These are phyloP conservation scores for Diddensiella santjacobensis DNA, from an alignment of 805 yeast genomes.

Conservation along the genomic window DNA sequence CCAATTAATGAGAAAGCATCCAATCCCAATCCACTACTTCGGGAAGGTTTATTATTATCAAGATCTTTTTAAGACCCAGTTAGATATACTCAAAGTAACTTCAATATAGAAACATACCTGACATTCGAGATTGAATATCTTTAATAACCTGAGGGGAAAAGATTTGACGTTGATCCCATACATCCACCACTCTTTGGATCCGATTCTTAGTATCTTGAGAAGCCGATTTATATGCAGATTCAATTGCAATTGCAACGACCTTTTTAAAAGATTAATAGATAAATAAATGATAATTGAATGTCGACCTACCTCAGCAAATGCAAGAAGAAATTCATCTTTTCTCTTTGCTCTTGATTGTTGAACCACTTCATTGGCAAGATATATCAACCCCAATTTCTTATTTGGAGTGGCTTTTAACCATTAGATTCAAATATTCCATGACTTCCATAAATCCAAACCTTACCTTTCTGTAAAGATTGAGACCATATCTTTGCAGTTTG, in stretches of 20 bases:
- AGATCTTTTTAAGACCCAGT: too few relatives aligned
- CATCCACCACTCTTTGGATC: slow-evolving; percentile 53
- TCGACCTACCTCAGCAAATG: slow-evolving; percentile 45
- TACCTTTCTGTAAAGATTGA: slow-evolving; percentile 18
- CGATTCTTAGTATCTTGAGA: slow-evolving; percentile 46
- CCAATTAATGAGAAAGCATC: slow-evolving; percentile 5
- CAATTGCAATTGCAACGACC: slow-evolving; percentile 37
- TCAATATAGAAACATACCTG: slow-evolving; percentile 8
- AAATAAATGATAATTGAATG: background rate
- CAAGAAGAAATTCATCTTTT: slow-evolving; percentile 53
- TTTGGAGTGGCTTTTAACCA: background rate
- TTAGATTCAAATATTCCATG: too few relatives aligned
- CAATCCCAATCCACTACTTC: slow-evolving; percentile 7
- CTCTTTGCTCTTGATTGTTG: slow-evolving; percentile 69
- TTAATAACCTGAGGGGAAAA: slow-evolving; percentile 38
- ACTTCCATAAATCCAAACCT: background rate
- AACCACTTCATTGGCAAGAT: slow-evolving; percentile 75
- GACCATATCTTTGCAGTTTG: slow-evolving; percentile 55
- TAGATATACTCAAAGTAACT: too few relatives aligned
- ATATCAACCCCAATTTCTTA: slow-evolving; percentile 54
- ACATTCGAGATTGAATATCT: slow-evolving; percentile 24
- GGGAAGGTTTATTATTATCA: background rate
- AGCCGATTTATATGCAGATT: slow-evolving; percentile 35
- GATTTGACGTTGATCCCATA: slow-evolving; percentile 63
- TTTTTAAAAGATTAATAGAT: slow-evolving; percentile 6